Percentiles rank a stretch among this genome's conserved stretches.
Conservation (phyloP, 495 filamentous ascomycete genomes). For the Thermothielavioides terrestris region DNA sequence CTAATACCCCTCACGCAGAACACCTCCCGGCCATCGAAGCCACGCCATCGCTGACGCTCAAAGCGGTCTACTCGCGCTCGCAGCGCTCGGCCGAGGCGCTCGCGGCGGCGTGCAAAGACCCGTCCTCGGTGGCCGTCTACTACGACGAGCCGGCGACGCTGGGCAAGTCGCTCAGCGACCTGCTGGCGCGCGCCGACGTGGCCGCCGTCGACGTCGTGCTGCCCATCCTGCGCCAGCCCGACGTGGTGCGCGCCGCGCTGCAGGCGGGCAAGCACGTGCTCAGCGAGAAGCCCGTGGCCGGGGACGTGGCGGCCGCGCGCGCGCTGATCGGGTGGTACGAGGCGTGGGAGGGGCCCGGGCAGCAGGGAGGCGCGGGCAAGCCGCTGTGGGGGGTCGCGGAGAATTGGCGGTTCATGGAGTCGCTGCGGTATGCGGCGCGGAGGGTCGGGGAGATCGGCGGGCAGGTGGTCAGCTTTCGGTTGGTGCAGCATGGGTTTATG, state of each 20-base stretch:
- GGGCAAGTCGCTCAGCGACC: slow-evolving; percentile 45
- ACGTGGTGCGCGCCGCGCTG: slow-evolving; percentile 49
- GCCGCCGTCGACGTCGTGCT: slow-evolving; percentile 61
- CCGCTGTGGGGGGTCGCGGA: slow-evolving; percentile 64
- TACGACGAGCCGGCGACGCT: slow-evolving; percentile 45
- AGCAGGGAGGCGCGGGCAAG: background rate
- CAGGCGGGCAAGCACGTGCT: slow-evolving; percentile 69
- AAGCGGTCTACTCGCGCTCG: slow-evolving; percentile 55
- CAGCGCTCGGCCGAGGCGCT: slow-evolving; percentile 34
- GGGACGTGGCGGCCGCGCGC: slow-evolving; percentile 49
- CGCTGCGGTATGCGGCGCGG: slow-evolving; percentile 46
- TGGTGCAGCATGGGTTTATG: slow-evolving; percentile 48
- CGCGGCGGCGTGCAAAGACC: slow-evolving; percentile 22
- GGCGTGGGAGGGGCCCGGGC: slow-evolving; percentile 30
- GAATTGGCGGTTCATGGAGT: slow-evolving; percentile 60
- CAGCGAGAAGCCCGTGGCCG: slow-evolving; percentile 72
- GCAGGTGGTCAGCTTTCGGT: slow-evolving; percentile 53
- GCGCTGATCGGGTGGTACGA: slow-evolving; percentile 55
- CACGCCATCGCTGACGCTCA: slow-evolving; percentile 36
- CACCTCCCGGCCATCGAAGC: slow-evolving; percentile 45
- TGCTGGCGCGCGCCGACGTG: slow-evolving; percentile 58
- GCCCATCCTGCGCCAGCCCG: slow-evolving; percentile 52
- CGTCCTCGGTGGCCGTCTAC: slow-evolving; percentile 38
- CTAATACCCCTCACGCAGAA: slow-evolving; percentile 14
- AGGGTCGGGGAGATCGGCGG: slow-evolving; percentile 56